Base-by-base conservation (phyloP, 1,139 yeast species). In the Trichomonascaceae sp. region DNA sequence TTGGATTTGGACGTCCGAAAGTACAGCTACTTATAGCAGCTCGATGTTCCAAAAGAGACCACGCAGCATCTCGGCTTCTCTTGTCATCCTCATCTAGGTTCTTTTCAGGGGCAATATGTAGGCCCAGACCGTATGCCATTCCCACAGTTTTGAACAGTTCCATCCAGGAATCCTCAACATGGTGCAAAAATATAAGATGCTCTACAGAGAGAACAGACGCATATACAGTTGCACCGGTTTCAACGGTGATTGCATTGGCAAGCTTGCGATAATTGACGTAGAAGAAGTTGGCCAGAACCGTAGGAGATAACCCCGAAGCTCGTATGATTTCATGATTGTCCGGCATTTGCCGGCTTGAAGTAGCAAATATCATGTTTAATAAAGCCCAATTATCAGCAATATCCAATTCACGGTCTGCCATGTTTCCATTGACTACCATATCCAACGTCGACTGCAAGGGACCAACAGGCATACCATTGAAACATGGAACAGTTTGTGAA, bases 71-170 rank as follows among this genome's bases (percentile, higher is more conserved):
- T 38, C 50, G 32, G 24, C 44, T 24, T 15, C 38, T n/a, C 4
- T 9, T 19, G 3, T 47, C 50, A 10, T 47, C 50, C 7, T 13
- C 32, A 18, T 47, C 44, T 18, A 20, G 44, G 4, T 9, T 19
- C 6, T 32, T 27, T 38, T 19, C 39, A 10, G 43, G 32, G 8
- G 30, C 30, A 19, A 43, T 38, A 15, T 47, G 50, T 3, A 47
- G 43, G 9, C 50, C 50, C 17, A 47, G 38, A 1, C 44, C 50
- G 15, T 47, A 47, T 10, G 50, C 50, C 13, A 43, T 19, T 15
- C 50, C 50, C 13, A 47, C 50, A 19, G 44, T 36, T 19, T 20
- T 47, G 44, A 47, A 47, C 18, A 15, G 5, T 30, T 47, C 50
- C 13, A 20, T 47, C 43, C 43, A 47, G 30, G 32, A 36, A 22